Base-by-base conservation (phyloP, 352 stramenopile genomes). In the Phytophthora vignae region DNA sequence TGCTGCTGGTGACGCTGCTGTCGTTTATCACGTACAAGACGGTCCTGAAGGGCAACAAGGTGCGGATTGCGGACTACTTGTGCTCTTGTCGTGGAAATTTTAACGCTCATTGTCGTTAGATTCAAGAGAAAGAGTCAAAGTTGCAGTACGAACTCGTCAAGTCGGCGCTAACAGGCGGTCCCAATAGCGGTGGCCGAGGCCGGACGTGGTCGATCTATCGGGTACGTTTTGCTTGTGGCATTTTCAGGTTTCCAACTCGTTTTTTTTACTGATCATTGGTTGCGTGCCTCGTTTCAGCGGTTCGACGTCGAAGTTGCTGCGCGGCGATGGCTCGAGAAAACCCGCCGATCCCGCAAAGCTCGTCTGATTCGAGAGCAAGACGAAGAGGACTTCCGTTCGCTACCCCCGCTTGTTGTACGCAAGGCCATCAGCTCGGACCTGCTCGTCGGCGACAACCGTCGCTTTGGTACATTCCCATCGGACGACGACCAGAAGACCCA, bases 351-450 rank as follows among this genome's bases (percentile, higher is more conserved):
- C 2, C 46, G 19, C 0, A 53, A 27, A 53, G 46, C 46, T 53
- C 46, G 46, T 29, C 46, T 53, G 3, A 17, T 53, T 53, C 46
- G 46, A 53, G n/a, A 53, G 12, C n/a, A 53, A 53, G 46, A 53
- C 19, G 46, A 53, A 53, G 19, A 53, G 19, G 46, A 53, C 19
- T 53, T 53, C 17, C n/a, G 46, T 14, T 53, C 46, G 10, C 19
- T 53, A 5, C 46, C 46, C 2, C 46, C 46, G 9, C 46, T 53
- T 53, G 29, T 53, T 10, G 46, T 29, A 15, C 46, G 46, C 19
- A 53, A 53, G 19, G 12, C 46, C 10, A 27, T 27, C 19, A 31
- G n/a, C 46, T 53, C 19, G 9, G 46, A 53, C 8, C 46, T 19
- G 29, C 46, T 53, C 7, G 46, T 53, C 7, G 46, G 46, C 31